Evolutionary conservation across 2,329 filamentous ascomycete genomes (phyloP).

Genomic region (Cladosporium sp.): DNA sequence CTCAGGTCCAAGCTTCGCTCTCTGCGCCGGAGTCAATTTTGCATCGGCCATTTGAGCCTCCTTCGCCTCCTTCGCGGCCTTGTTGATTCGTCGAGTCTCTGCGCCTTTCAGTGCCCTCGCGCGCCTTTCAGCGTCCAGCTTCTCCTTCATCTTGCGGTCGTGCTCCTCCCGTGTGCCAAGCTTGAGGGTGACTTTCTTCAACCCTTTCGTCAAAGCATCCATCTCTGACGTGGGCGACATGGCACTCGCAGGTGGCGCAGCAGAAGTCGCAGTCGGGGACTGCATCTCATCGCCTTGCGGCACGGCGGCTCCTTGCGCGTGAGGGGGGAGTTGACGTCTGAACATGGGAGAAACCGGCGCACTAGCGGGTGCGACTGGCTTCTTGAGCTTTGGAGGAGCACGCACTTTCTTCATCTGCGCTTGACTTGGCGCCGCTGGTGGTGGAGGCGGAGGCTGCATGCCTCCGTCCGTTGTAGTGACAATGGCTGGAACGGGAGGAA

Average conservation of each 20-base stretch:
- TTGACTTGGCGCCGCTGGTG: background rate
- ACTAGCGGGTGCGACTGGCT: conserved; percentile 9
- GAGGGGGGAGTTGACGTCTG: background rate
- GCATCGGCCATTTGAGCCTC: conserved; percentile 17
- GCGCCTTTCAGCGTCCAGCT: conserved; percentile 39
- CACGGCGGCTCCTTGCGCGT: background rate
- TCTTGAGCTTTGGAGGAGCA: conserved; percentile 19
- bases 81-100: conserved; percentile 28
- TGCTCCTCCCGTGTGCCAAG: conserved; percentile 53
- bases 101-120: conserved; percentile 28
- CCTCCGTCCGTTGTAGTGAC: conserved; percentile 15
- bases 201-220: conserved; percentile 46
- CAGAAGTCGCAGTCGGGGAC: conserved; percentile 1
- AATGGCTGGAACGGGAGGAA: conserved; percentile 9
- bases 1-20: conserved; percentile 4
- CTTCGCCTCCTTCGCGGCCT: conserved; percentile 29
- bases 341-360: conserved; percentile 35
- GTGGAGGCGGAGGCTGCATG: conserved; percentile 27
- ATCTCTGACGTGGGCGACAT: conserved; percentile 31
- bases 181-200: conserved; percentile 55
- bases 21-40: conserved; percentile 8
- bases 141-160: conserved; percentile 35
- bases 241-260: background rate
- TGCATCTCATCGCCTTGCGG: background rate
- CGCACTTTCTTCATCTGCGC: conserved; percentile 21